phyloP scores from a whole-genome alignment of 2,329 filamentous ascomycete genomes.

The Hirsutella thompsonii region DNA sequence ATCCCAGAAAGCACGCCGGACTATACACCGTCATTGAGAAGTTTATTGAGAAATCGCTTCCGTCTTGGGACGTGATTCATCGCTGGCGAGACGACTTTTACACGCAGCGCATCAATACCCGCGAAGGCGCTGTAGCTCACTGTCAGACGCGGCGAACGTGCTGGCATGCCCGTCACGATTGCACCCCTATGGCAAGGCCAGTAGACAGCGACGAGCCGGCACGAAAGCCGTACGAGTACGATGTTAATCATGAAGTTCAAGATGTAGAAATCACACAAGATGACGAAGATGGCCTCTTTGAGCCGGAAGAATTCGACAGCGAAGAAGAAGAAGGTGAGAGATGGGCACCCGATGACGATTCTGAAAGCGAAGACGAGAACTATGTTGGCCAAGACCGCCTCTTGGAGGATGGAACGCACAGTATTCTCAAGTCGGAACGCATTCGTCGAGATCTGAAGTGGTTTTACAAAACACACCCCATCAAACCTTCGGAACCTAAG shows the following conservation, averaged over 20 bases:
- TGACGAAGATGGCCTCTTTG: background rate
- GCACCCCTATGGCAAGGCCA: no score
- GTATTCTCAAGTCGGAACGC: no score
- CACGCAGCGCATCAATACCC: constrained; percentile 11
- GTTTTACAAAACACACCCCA: constrained; percentile 15
- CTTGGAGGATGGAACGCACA: no score
- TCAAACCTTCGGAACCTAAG: constrained; percentile 5
- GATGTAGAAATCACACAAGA: no score
- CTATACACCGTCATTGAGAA: constrained; percentile 28
- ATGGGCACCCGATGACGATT: no score
- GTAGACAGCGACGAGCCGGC: constrained; percentile 12
- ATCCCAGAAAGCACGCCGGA: constrained; percentile 24
- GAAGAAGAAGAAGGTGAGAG: no score
- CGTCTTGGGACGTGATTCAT: constrained; percentile 30
- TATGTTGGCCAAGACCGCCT: no score
- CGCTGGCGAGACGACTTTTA: constrained; percentile 16
- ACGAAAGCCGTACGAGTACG: constrained; percentile 1
- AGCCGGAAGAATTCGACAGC: no score
- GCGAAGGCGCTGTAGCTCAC: constrained; percentile 2
- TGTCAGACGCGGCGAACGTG: constrained; percentile 10
- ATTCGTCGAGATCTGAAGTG: constrained; percentile 6
- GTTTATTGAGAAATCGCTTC: constrained; percentile 26
- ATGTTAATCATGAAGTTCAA: no score
- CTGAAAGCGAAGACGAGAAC: no score
- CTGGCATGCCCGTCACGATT: constrained; percentile 9